Base-by-base conservation (phyloP, 1,284 basidiomycete species). In the Leccinum solheimii region DNA sequence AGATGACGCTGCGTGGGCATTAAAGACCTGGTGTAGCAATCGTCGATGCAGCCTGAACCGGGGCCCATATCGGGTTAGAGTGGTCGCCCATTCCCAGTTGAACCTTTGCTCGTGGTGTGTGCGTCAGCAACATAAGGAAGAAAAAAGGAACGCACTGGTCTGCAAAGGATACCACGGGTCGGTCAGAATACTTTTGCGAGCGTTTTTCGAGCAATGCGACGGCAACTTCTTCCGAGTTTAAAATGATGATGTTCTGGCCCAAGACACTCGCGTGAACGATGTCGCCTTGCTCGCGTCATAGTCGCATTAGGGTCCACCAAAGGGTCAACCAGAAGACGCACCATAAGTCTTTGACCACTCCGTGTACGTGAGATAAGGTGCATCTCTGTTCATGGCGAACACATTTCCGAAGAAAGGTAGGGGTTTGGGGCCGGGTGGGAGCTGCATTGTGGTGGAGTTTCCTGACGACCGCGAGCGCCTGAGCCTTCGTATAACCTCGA, bases 101-200 rank as follows among this genome's bases (percentile, higher is more conserved):
- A 71, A 66, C 27, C 68, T 69, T 36, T n/a, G 21, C 14, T 23
- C 16, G 23, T 14, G 48, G 27, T 16, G 14, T 34, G 19, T 6
- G 1, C 7, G 3, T 60, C 23, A 69, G 56, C 7, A 3, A 5
- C 9, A 5, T n/a, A 4, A 11, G 10, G 10, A 32, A 7, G 0
- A 8, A 5, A 0, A 6, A 1, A 14, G 32, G n/a, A 13, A 57
- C 67, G 23, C 19, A 71, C 68, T 62, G 9, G 1, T 63, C 55
- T 8, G 54, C 57, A 40, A 34, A 19, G 10, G 57, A 26, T 19
- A 67, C 45, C 10, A 21, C 8, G 3, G 68, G 68, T 13, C 67
- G 51, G 45, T 70, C 68, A 5, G 68, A 72, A n/a, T 69, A 69
- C 14, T 49, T 68, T 36, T 50, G 3, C 1, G 70, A 72, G 7